Percentiles rank a stretch among this genome's conserved stretches.
phyloP scores from a whole-genome alignment of 2,329 filamentous ascomycete species.

The Ceratocystiopsis sp. region DNA sequence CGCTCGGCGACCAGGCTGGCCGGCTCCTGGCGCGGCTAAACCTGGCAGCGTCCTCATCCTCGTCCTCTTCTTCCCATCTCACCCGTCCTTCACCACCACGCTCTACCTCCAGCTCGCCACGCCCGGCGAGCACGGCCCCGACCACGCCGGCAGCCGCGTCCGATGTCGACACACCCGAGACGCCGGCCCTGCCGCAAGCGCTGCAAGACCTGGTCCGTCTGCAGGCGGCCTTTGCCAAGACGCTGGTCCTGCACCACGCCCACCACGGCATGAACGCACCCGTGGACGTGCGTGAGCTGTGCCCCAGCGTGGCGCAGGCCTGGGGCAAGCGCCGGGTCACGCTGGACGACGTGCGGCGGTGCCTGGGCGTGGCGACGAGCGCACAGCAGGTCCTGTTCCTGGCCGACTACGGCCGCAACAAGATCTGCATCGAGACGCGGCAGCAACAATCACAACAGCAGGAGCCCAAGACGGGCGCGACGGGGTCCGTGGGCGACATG shows the following conservation, averaged over 20 bases:
- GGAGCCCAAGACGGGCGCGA: constrained; percentile 18
- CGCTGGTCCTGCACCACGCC: constrained; percentile 49
- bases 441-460: constrained; percentile 5
- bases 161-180: constrained; percentile 14
- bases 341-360: constrained; percentile 46
- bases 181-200: constrained; percentile 27
- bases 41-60: constrained; percentile 15
- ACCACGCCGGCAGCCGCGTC: constrained; percentile 22
- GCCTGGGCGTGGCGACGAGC: constrained; percentile 37
- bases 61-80: constrained; percentile 10
- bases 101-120: constrained; percentile 6
- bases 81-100: constrained; percentile 9
- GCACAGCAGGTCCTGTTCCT: constrained; percentile 18
- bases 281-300: constrained; percentile 42
- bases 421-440: constrained; percentile 37
- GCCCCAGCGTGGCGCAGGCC: constrained; percentile 44
- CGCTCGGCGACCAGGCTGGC: constrained; percentile 13
- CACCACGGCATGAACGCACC: constrained; percentile 49
- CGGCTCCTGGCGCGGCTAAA: constrained; percentile 24
- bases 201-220: constrained; percentile 44
- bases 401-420: constrained; percentile 24
- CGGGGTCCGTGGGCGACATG: constrained; percentile 24
- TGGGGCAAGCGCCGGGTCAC: constrained; percentile 58
- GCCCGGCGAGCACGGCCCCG: constrained; percentile 17
- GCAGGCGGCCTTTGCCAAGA: constrained; percentile 50